Percentiles rank a stretch among this genome's conserved stretches.
These are phyloP conservation scores for Leishmania major DNA, from an alignment of 208 protist genomes.

Conservation along the genomic window DNA sequence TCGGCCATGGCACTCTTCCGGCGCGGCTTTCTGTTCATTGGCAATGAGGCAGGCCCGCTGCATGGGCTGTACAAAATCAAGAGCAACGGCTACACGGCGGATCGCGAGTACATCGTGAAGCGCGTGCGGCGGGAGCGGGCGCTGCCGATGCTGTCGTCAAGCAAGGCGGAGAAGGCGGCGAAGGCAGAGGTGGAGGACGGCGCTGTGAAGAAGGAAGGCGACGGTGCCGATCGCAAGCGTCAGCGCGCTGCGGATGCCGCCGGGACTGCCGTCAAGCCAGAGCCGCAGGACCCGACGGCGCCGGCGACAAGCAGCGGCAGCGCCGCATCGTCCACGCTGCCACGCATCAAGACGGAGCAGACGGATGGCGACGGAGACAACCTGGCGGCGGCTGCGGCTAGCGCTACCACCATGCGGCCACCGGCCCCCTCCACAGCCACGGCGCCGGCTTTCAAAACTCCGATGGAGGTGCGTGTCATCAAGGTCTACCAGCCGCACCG, in stretches of 20 bases:
- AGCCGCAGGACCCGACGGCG: constrained; percentile 19
- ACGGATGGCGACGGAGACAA: constrained; percentile 1
- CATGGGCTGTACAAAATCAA: constrained; percentile 95
- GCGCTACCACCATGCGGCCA: constrained; percentile 9
- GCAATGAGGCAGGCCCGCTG: constrained; percentile 93
- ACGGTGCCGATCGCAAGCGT: constrained; percentile 26
- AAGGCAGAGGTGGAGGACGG: neutral
- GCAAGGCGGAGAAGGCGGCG: neutral
- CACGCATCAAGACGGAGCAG: constrained; percentile 29
- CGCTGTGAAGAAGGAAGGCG: neutral
- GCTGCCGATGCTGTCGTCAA: neutral
- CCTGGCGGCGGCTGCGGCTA: neutral
- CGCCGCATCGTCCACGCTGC: constrained; percentile 14
- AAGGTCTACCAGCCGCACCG: constrained; percentile 66
- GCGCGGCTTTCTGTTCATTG: constrained; percentile 96
- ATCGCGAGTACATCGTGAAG: constrained; percentile 78
- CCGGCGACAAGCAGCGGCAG: constrained; percentile 3
- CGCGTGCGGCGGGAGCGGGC: constrained; percentile 42
- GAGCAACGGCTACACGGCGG: constrained; percentile 72
- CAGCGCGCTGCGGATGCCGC: constrained; percentile 13
- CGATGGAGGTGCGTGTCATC: constrained; percentile 39
- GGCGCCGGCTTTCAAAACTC: constrained; percentile 7
- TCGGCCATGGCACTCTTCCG: constrained; percentile 92
- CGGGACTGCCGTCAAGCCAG: constrained; percentile 14
- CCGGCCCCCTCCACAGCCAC: neutral